Percentiles rank a stretch among this genome's conserved stretches.
Conservation (phyloP, 1,139 yeast species). For the Debaryomyces nepalensis region DNA sequence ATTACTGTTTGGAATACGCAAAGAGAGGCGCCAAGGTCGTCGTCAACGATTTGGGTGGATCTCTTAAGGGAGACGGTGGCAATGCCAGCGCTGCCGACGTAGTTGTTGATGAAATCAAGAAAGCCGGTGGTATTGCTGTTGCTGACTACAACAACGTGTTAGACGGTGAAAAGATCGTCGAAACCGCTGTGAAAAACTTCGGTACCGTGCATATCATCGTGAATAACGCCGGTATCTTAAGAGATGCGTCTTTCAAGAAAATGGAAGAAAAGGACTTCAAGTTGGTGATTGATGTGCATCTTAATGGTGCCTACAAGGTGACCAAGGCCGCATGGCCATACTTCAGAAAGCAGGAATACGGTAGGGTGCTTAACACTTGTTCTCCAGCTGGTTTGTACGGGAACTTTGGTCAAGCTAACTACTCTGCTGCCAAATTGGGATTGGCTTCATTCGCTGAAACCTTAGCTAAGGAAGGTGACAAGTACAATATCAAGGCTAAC, state of each 20-base stretch:
- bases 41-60: constrained; percentile 92
- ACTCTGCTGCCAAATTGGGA: constrained; percentile 92
- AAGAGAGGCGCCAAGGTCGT: constrained; percentile 90
- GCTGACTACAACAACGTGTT: constrained; percentile 93
- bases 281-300: constrained; percentile 82
- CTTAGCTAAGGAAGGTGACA: constrained; percentile 90
- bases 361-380: constrained; percentile 88
- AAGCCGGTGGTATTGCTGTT: constrained; percentile 82
- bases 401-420: constrained; percentile 95
- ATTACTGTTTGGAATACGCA: constrained; percentile 87
- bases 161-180: constrained; percentile 84
- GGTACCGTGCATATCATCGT: constrained; percentile 90
- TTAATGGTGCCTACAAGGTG: constrained; percentile 85
- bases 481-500: constrained; percentile 81
- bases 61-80: constrained; percentile 71
- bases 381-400: constrained; percentile 98
- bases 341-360: constrained; percentile 81
- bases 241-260: constrained; percentile 77
- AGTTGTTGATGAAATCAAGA: constrained; percentile 82
- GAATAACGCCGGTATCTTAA: constrained; percentile 93
- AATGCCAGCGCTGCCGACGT: constrained; percentile 79
- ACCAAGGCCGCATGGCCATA: constrained; percentile 94
- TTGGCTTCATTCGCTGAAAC: constrained; percentile 92
- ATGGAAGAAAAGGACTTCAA: constrained; percentile 83
- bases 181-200: constrained; percentile 83